These are phyloP conservation scores for Trematosphaeria pertusa DNA, from an alignment of 2,329 filamentous ascomycete genomes.

Conservation along the genomic window DNA sequence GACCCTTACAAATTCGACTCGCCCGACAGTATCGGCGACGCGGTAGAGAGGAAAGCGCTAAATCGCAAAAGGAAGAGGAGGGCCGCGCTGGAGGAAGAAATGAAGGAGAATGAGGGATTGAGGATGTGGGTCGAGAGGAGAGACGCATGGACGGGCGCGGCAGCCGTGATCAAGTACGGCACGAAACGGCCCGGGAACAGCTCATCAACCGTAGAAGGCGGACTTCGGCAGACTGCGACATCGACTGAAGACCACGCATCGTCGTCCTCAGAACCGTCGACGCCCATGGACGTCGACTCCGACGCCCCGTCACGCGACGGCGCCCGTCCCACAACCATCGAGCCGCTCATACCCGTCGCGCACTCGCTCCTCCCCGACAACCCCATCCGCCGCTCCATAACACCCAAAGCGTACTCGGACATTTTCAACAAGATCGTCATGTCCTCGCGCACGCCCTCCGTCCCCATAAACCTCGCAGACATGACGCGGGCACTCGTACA, in stretches of 20 bases:
- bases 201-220: too few species aligned
- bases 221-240: neutral
- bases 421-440: constrained; percentile 91
- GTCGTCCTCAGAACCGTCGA: constrained; percentile 44
- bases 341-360: constrained; percentile 72
- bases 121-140: constrained; percentile 79
- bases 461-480: constrained; percentile 86
- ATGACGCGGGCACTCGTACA: constrained; percentile 81
- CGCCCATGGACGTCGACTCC: constrained; percentile 10
- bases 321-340: constrained; percentile 1
- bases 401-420: constrained; percentile 73
- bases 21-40: constrained; percentile 52
- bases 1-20: constrained; percentile 52
- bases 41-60: constrained; percentile 38
- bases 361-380: constrained; percentile 76
- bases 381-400: constrained; percentile 78
- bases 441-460: constrained; percentile 79
- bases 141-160: constrained; percentile 84
- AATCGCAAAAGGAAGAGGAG: constrained; percentile 48
- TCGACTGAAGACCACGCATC: constrained; percentile 33
- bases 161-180: constrained; percentile 53
- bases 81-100: constrained; percentile 49
- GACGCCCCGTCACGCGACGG: neutral
- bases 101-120: constrained; percentile 78
- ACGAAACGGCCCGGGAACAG: constrained; percentile 5